Base-by-base conservation (phyloP, 768 basidiomycete species). In the Boletus vinaceobasis region DNA sequence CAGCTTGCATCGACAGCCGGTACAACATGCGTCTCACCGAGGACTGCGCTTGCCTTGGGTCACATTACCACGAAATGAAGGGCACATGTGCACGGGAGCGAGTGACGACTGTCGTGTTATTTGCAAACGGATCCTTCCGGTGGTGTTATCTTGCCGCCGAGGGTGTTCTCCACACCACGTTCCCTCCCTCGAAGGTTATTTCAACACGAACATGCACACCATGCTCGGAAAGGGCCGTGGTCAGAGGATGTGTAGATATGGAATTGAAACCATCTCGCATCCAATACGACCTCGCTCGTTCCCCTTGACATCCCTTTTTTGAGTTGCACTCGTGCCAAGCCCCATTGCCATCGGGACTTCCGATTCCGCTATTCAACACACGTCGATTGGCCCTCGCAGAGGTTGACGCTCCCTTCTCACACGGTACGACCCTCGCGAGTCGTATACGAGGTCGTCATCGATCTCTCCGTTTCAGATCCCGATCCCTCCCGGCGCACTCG, bases 101-200 rank as follows among this genome's bases (percentile, higher is more conserved):
- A 61, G 50, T 61, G 62, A 66, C 62, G 62, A 7, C 43, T 40
- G 53, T 17, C 14, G 14, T 27, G 31, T 47, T n/a, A 65, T 65
- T 68, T 65, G 40, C 51, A 68, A 67, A 59, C 54, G 60, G 55
- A 11, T 53, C 52, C 29, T 63, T 43, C 53, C 52, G 50, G 36
- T 39, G 43, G 35, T 51, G 61, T 65, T 65, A 67, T 61, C 58
- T 62, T 55, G 43, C 59, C 56, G 53, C 60, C 54, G 29, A 47
- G 55, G 60, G 45, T 55, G 49, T 52, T 59, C 61, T 68, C 61
- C 64, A 69, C 62, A 59, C 58, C 69, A 68, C 67, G 67, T 68
- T 71, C 60, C 62, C 56, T 65, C 66, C 61, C 64, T 58, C 48
- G 48, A 68, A 68, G 69, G 64, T 59, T 64, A 61, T 61, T 68